Base-by-base conservation (phyloP, 306 rosid genomes). In the Malus asiatica region DNA sequence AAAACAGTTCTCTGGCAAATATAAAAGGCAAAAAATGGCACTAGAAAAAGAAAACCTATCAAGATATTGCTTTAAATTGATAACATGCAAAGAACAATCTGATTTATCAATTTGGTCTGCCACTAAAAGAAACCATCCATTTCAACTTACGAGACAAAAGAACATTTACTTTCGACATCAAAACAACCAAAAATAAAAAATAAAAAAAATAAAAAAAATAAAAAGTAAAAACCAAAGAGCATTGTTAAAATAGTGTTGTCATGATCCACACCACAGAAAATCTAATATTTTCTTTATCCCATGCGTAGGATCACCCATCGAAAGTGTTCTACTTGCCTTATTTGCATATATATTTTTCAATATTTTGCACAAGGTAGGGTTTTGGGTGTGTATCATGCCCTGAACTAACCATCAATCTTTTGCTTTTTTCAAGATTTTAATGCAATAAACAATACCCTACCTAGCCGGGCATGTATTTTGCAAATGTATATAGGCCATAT, bases 91-190 rank as follows among this genome's bases (percentile, higher is more conserved):
- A 59, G 13, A 48, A 51, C 29, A 53, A 72, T 79, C 60, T 58
- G 23, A 73, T 71, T 71, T 59, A 40, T 76, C 66, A 76, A 45
- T 12, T 42, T 73, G 78, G 78, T 67, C 81, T 77, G 85, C 85
- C 85, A 77, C 61, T 60, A 40, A 75, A 74, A 71, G 65, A 60
- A 64, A 60, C 61, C 75, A 11, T 67, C 30, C 23, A 52, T 78
- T 19, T 64, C 14, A 18, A 25, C 53, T 44, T 66, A 53, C 76
- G 30, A 66, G 72, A 42, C 51, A 70, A 70, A 81, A 79, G 58
- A 11, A 27, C 63, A 11, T 23, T 58, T 58, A 58, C 25, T 61
- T 27, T 61, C 35, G 33, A 61, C 66, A 2, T 61, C 15, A 60
- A 25, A 61, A 61, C 62, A 60, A 23, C 6, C 15, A 13, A 27